Conservation (phyloP, 208 protist species). For the Trypanosomatidae sp. region DNA sequence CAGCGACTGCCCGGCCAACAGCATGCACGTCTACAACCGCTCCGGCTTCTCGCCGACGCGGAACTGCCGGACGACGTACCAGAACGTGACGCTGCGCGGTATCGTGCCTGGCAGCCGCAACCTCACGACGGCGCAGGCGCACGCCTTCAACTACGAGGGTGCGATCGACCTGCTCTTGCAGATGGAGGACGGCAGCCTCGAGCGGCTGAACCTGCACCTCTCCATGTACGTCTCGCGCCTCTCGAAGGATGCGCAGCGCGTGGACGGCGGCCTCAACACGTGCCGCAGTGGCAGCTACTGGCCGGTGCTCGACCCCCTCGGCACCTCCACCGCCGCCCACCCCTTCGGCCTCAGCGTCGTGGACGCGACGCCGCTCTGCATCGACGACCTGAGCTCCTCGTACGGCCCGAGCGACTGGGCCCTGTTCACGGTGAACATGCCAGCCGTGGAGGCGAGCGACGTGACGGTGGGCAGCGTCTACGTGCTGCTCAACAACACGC, state of each 20-base stretch:
- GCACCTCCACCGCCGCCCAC: too few relatives aligned
- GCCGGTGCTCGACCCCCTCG: too few relatives aligned
- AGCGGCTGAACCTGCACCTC: slow-evolving; percentile 46
- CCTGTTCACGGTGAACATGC: slow-evolving; percentile 59
- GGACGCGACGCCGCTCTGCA: too few relatives aligned
- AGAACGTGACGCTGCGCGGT: slow-evolving; percentile 85
- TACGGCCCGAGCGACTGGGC: slow-evolving; percentile 86
- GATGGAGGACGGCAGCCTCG: slow-evolving; percentile 50
- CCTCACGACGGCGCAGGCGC: too few relatives aligned
- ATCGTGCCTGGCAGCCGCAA: slow-evolving; percentile 70
- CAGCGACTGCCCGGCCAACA: slow-evolving; percentile 41
- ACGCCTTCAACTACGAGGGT: slow-evolving; percentile 65
- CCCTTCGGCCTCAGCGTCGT: too few relatives aligned
- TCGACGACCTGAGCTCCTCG: slow-evolving; percentile 67
- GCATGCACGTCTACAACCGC: slow-evolving; percentile 66
- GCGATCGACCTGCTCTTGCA: slow-evolving; percentile 58
- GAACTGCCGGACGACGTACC: slow-evolving; percentile 58
- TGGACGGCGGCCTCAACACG: slow-evolving; percentile 44
- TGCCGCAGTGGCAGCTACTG: slow-evolving; percentile 79
- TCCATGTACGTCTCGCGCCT: slow-evolving; percentile 73
- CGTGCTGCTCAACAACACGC: slow-evolving; percentile 39
- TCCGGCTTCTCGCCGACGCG: slow-evolving; percentile 67
- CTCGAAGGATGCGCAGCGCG: slow-evolving; percentile 40
- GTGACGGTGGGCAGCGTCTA: slow-evolving; percentile 51
- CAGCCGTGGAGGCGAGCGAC: slow-evolving; percentile 35